Conservation (phyloP, 768 basidiomycete species). For the Boletus speciosus region DNA sequence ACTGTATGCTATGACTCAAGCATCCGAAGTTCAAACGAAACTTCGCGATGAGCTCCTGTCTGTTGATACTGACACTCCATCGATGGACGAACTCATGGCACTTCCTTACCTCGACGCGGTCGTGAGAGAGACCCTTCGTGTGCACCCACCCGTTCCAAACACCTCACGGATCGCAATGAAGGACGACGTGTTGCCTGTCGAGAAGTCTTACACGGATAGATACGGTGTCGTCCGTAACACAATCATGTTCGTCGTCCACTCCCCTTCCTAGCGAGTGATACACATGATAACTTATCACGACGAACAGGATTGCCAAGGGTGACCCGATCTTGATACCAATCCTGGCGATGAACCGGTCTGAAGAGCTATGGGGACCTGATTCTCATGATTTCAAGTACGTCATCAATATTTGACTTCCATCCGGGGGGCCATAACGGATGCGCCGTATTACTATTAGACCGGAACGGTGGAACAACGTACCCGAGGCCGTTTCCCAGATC, state of each 20-base stretch:
- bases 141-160: slow-evolving; percentile 49
- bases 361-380: slow-evolving; percentile 61
- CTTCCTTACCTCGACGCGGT: slow-evolving; percentile 71
- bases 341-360: slow-evolving; percentile 47
- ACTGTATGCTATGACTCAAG: slow-evolving; percentile 50
- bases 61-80: slow-evolving; percentile 52
- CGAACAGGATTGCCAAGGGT: slow-evolving; percentile 40
- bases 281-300: background rate
- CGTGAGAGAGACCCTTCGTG: slow-evolving; percentile 55
- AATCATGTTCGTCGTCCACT: slow-evolving; percentile 33
- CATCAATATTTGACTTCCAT: background rate
- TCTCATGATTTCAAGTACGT: slow-evolving; percentile 57
- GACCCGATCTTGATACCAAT: slow-evolving; percentile 51
- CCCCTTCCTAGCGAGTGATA: background rate
- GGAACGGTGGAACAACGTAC: slow-evolving; percentile 55
- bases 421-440: background rate
- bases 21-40: slow-evolving; percentile 47
- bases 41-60: slow-evolving; percentile 56
- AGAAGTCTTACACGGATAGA: slow-evolving; percentile 42
- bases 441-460: slow-evolving; percentile 43
- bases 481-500: slow-evolving; percentile 41
- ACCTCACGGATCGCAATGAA: slow-evolving; percentile 44
- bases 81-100: slow-evolving; percentile 65
- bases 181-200: slow-evolving; percentile 53
- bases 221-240: slow-evolving; percentile 39